Evolutionary conservation across 306 rosid genomes (phyloP), one percentile per base, ranked within the genome.

Genomic region (Cicer yamashitae): DNA sequence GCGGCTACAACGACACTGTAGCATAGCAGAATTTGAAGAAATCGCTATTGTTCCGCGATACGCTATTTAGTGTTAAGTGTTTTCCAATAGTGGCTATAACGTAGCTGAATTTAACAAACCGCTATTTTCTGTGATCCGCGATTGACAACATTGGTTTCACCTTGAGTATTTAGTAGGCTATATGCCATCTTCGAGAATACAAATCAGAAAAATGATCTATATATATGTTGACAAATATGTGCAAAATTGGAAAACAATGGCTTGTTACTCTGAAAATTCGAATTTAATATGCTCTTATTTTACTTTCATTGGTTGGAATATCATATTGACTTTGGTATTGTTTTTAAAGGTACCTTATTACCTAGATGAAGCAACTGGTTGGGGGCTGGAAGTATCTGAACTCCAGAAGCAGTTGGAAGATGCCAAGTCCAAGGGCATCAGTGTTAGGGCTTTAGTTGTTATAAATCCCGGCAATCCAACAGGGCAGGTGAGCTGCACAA

Each of bases 381-480:
- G 98, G 98, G 98, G 98, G 17, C 81, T 91, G 71, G 97, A 93
- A 84, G 52, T 69, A 62, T 84, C 89, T 7, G 90, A 85, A 71
- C 83, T 91, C 68, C 88, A 89, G 88, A 91, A 84, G 84, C 98
- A 93, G 79, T 57, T 91, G 77, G 90, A 84, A 50, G 82, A 47
- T 63, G 93, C 97, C 81, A 94, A 81, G 87, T 85, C 97, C 65
- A 89, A 88, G 80, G 96, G 97, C 61, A 81, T 94, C 76, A 81
- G 37, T 50, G 96, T 90, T 50, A 89, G 97, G 85, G 99, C 97
- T 75, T 82, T 94, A 86, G 99, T 83, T 63, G 99, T 94, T 68
- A 94, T 94, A 74, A 94, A 94, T 71, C 99, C 99, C 0, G 99
- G 99, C 66, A 94, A 94, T 76, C 99, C 99, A 60, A 94, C 99